Evolutionary conservation across 1,139 yeast genomes (phyloP), one percentile per base, ranked within the genome.

Genomic region (Debaryomyces sp.): DNA sequence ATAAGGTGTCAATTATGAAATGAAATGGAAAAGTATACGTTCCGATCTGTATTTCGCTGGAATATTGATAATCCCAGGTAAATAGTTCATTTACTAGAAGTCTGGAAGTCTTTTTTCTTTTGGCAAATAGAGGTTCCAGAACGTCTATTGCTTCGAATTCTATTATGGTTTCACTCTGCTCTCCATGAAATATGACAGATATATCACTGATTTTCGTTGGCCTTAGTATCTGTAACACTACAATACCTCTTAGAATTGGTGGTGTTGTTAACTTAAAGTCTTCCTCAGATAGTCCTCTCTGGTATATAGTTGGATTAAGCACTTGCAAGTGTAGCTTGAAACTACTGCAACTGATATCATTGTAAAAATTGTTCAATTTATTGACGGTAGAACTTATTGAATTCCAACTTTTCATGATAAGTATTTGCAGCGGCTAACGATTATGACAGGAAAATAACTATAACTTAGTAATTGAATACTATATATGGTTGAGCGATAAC

Each of bases 1-100:
- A 40, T 13, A 30, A 23, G 2, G 54, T 50, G 32, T 54, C 55
- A 6, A 57, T 45, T 13, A 56, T 43, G 41, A 59, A 59, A 8
- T 44, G 48, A 32, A 58, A 59, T 2, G 59, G 56, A 34, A 55
- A 57, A 10, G 53, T 52, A 39, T 59, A 59, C 5, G 54, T 47
- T 2, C 61, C 62, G 2, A 45, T 44, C 10, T 50, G 50, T 8
- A 47, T 26, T 6, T 35, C 17, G 13, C 44, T 46, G 13, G 48
- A 41, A 17, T 33, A 24, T 18, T 36, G 38, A 34, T 45, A 45
- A 7, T 47, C 45, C 60, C 60, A 58, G 5, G 45, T 32, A 13
- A 42, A 47, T n/a, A 35, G 37, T n/a, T 55, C 57, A 35, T 56
- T 54, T 2, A 54, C 34, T 4, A 56, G 29, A 10, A 24, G 42